These are phyloP conservation scores for Diversispora eburnea DNA, from an alignment of 192 early-diverging fungal species.

Conservation along the genomic window DNA sequence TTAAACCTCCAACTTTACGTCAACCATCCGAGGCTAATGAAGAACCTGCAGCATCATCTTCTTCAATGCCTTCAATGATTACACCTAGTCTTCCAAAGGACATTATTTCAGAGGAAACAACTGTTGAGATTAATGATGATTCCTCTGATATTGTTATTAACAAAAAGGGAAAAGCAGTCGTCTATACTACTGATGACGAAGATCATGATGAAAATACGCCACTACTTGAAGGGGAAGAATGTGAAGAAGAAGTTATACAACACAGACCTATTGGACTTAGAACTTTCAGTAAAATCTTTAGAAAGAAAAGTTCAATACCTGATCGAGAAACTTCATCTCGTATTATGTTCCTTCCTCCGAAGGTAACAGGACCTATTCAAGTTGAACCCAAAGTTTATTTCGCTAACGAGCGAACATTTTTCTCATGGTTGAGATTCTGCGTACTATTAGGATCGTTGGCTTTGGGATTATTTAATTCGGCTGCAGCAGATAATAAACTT, in stretches of 20 bases:
- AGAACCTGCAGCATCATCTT: background rate
- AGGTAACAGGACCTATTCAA: conserved; percentile 51
- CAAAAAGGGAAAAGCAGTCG: conserved; percentile 28
- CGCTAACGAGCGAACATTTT: conserved; percentile 84
- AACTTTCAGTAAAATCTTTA: conserved; percentile 14
- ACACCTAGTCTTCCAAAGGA: no score
- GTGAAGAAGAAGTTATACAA: background rate
- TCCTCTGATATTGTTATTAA: background rate
- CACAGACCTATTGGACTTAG: background rate
- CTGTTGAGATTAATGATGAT: conserved; percentile 4
- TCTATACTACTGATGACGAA: background rate
- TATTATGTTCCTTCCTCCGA: conserved; percentile 42
- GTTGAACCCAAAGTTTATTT: conserved; percentile 86
- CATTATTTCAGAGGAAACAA: background rate
- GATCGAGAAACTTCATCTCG: conserved; percentile 34
- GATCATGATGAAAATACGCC: background rate
- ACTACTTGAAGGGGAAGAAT: background rate
- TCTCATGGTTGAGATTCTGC: conserved; percentile 78
- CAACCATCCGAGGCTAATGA: background rate
- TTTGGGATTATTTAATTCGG: conserved; percentile 73
- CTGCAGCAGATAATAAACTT: conserved; percentile 60
- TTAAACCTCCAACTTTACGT: conserved; percentile 19
- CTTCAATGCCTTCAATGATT: background rate
- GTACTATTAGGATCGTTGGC: conserved; percentile 66
- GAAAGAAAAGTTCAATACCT: background rate